A percentile compares a stretch with the other conserved stretches of the same genome.
Conservation (phyloP, 179 eudicot genomes). For the Patellifolia procumbens region DNA sequence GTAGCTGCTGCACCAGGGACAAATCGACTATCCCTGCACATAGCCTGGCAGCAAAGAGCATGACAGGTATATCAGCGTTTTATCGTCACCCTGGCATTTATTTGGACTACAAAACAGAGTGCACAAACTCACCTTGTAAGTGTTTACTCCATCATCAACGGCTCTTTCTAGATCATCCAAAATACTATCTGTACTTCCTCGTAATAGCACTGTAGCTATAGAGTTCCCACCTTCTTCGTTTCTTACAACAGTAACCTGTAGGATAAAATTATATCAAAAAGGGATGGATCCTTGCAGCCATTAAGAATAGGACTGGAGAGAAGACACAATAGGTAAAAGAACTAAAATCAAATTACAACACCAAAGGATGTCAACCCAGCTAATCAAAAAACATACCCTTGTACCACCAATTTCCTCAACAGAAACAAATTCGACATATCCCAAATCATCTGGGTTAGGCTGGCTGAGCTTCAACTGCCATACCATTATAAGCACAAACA, state of each 20-base stretch:
- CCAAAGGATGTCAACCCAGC: background rate
- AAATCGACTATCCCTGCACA: constrained; percentile 94
- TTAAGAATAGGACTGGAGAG: background rate
- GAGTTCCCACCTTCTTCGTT: constrained; percentile 97
- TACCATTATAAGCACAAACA: constrained; percentile 19
- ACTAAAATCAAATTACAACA: background rate
- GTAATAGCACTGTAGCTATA: constrained; percentile 72
- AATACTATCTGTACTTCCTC: constrained; percentile 97
- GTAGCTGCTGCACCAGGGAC: constrained; percentile 99
- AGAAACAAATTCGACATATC: constrained; percentile 79
- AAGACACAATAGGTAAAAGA: background rate
- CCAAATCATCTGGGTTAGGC: constrained; percentile 83
- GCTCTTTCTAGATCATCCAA: constrained; percentile 99
- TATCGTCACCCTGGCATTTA: background rate
- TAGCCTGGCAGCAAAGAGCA: constrained; percentile 48
- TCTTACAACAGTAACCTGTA: constrained; percentile 85
- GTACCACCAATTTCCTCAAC: constrained; percentile 94
- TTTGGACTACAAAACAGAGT: background rate
- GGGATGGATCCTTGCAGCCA: background rate
- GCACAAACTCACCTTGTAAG: constrained; percentile 62
- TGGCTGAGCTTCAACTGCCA: constrained; percentile 89
- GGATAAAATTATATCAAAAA: constrained; percentile 10
- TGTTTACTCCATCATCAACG: constrained; percentile 94
- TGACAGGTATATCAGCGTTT: constrained; percentile 10
- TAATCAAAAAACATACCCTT: constrained; percentile 49